These are phyloP conservation scores for Leccinum olivaceopallidum DNA, from an alignment of 768 basidiomycete species.

Conservation along the genomic window DNA sequence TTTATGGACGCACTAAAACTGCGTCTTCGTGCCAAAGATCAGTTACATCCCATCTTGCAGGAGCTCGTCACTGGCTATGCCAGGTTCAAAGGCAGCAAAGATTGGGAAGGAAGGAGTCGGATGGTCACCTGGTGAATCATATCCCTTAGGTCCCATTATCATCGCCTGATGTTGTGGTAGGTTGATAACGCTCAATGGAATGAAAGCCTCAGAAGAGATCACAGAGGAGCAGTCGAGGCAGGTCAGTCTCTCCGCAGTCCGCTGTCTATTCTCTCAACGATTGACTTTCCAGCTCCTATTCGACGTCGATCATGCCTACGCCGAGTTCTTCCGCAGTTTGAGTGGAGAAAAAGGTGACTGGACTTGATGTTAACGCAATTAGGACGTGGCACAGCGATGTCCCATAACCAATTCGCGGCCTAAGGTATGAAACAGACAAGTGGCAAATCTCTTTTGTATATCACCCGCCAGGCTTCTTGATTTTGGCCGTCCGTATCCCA, in stretches of 20 bases:
- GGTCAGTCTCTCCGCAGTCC: conserved; percentile 40
- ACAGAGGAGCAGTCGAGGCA: conserved; percentile 94
- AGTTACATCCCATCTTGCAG: conserved; percentile 90
- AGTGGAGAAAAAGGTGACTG: conserved; percentile 40
- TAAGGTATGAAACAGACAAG: neutral
- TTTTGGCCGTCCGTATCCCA: neutral
- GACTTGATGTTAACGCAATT: conserved; percentile 12
- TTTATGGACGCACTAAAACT: conserved; percentile 98
- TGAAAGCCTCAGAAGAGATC: conserved; percentile 97
- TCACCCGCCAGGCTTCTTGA: neutral
- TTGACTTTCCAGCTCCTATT: conserved; percentile 71
- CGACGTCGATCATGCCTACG: conserved; percentile 95
- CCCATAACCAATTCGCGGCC: neutral
- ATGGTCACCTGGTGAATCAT: conserved; percentile 85
- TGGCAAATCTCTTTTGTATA: too few species aligned
- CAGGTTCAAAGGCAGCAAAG: conserved; percentile 90
- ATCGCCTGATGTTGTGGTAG: conserved; percentile 37
- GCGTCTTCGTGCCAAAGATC: conserved; percentile 93
- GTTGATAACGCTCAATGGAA: conserved; percentile 96
- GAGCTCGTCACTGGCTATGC: conserved; percentile 94
- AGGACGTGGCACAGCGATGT: neutral
- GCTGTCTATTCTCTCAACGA: neutral
- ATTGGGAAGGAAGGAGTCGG: conserved; percentile 91
- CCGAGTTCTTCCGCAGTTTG: conserved; percentile 85
- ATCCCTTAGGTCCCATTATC: neutral